Conservation (phyloP, 179 eudicot species). For the Silene noctiflora region DNA sequence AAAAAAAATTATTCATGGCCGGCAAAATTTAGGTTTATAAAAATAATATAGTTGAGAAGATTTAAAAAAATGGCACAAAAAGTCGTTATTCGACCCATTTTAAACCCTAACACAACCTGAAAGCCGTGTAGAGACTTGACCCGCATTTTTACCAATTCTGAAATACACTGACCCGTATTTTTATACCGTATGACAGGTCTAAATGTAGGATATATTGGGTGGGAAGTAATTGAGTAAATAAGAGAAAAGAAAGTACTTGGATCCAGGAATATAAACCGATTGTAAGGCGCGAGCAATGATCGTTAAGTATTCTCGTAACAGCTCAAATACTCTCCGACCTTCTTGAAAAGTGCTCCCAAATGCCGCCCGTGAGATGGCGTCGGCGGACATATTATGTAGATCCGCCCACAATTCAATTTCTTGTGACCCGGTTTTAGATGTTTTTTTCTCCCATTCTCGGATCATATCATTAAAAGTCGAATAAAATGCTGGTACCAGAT, state of each 20-base stretch:
- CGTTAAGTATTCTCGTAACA: constrained; percentile 20
- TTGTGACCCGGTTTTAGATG: constrained; percentile 12
- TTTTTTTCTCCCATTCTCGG: constrained; percentile 21
- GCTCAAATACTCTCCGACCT: constrained; percentile 29
- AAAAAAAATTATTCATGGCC: too few relatives aligned
- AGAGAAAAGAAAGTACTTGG: too few relatives aligned
- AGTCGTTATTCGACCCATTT: too few relatives aligned
- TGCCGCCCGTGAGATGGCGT: constrained; percentile 37
- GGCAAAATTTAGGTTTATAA: too few relatives aligned
- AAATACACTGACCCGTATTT: too few relatives aligned
- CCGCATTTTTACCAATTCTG: too few relatives aligned
- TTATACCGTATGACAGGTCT: too few relatives aligned
- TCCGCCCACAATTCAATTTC: constrained; percentile 32
- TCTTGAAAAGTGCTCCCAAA: constrained; percentile 33
- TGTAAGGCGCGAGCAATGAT: constrained; percentile 8
- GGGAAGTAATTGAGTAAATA: not conserved
- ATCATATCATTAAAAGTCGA: constrained; percentile 22
- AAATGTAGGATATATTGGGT: too few relatives aligned
- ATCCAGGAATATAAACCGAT: constrained; percentile 33
- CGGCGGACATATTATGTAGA: constrained; percentile 26
- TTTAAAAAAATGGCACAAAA: too few relatives aligned
- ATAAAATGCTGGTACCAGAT: constrained; percentile 29
- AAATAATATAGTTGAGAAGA: too few relatives aligned
- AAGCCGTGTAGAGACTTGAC: too few relatives aligned
- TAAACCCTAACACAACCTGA: too few relatives aligned